Evolutionary conservation across 2,329 filamentous ascomycete species (phyloP).

Genomic region (Colletotrichum sp.): DNA sequence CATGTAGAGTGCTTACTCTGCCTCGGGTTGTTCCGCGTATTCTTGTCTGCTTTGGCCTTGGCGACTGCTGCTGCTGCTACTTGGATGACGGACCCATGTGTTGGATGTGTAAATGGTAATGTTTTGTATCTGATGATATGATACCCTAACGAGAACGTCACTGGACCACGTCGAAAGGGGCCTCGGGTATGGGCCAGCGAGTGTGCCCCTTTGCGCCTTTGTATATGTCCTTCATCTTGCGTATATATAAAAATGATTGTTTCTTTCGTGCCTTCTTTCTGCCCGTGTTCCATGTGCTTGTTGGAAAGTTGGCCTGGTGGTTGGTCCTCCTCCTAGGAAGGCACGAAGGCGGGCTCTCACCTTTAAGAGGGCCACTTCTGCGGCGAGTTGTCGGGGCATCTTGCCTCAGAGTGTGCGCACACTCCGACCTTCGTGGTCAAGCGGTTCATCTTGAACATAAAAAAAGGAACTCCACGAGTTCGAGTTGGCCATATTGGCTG

Average conservation of each 20-base stretch:
- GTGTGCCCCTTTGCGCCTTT: background rate
- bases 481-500: background rate
- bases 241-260: background rate
- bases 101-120: background rate
- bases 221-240: background rate
- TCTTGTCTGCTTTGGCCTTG: background rate
- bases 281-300: background rate
- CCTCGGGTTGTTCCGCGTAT: background rate
- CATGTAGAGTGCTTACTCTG: conserved; percentile 59
- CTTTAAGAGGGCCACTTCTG: background rate
- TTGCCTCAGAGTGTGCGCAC: background rate
- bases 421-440: background rate
- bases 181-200: background rate
- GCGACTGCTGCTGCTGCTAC: background rate
- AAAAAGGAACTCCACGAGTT: background rate
- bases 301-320: background rate
- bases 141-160: background rate
- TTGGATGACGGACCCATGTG: background rate
- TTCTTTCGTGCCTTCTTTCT: background rate
- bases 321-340: background rate
- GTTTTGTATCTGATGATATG: background rate
- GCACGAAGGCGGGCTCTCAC: background rate
- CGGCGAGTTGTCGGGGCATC: background rate
- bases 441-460: background rate
- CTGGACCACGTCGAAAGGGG: background rate